Percentiles rank a stretch among this genome's conserved stretches.
phyloP scores from a whole-genome alignment of 1,284 basidiomycete genomes.

The Clitocybe nebularis region DNA sequence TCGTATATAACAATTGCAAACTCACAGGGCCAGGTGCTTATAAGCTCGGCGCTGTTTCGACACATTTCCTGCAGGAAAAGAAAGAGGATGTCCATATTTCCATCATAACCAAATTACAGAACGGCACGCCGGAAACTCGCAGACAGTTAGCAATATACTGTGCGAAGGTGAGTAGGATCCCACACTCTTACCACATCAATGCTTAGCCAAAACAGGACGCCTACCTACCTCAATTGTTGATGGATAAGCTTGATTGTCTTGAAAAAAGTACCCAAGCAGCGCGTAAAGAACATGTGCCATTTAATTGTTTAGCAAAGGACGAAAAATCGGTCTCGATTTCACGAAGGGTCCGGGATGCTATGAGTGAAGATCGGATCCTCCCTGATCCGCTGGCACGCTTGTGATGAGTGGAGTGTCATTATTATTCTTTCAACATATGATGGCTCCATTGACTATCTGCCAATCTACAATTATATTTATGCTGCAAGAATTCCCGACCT shows the following conservation, averaged over 20 bases:
- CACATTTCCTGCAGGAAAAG: constrained; percentile 84
- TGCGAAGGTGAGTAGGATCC: constrained; percentile 58
- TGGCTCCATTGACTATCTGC: too few relatives aligned
- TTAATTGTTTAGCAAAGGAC: constrained; percentile 67
- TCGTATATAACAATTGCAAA: constrained; percentile 87
- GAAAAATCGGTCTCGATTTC: background rate
- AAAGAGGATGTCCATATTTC: constrained; percentile 91
- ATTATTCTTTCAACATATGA: too few relatives aligned
- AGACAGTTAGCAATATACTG: constrained; percentile 86
- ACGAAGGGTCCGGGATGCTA: background rate
- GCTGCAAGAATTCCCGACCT: too few relatives aligned
- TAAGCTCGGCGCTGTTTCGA: constrained; percentile 84
- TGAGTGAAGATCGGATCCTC: background rate
- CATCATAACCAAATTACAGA: constrained; percentile 86
- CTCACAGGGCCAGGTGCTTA: constrained; percentile 61
- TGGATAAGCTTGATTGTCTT: constrained; percentile 89
- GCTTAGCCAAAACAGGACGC: constrained; percentile 56
- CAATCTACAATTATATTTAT: too few relatives aligned
- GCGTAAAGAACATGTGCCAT: constrained; percentile 84
- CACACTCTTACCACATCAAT: background rate
- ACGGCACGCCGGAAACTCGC: constrained; percentile 78
- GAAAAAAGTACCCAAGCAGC: constrained; percentile 89
- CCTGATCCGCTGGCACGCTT: background rate
- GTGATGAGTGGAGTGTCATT: too few relatives aligned
- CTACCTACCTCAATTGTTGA: constrained; percentile 79